Evolutionary conservation across 257 asterid species (phyloP).

Genomic region (Solanum etuberosum): DNA sequence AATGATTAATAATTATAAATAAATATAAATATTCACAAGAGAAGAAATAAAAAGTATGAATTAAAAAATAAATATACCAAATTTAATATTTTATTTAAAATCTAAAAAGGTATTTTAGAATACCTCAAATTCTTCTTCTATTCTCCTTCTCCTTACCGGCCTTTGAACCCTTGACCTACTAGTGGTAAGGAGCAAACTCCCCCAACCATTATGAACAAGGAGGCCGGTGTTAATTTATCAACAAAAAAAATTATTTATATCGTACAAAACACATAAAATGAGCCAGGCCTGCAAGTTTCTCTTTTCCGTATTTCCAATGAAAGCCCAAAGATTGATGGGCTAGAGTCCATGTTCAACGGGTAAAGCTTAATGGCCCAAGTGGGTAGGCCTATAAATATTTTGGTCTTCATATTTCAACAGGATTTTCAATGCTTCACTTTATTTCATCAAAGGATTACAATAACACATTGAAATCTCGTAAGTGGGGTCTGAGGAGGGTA

Average conservation of each 20-base stretch:
- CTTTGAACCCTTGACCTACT: background rate
- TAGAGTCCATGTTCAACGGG: background rate
- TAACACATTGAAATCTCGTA: too few relatives aligned
- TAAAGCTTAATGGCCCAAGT: background rate
- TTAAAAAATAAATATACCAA: too few relatives aligned
- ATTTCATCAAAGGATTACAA: background rate
- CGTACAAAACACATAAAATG: background rate
- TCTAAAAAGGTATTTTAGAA: background rate
- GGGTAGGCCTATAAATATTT: too few relatives aligned
- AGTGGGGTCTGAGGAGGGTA: background rate
- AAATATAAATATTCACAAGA: background rate
- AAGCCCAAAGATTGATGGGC: background rate
- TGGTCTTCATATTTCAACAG: background rate
- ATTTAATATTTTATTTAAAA: too few relatives aligned
- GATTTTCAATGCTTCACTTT: background rate
- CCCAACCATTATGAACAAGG: background rate
- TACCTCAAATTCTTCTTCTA: background rate
- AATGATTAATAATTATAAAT: background rate
- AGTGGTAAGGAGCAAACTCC: background rate
- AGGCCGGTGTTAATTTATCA: rapidly evolving
- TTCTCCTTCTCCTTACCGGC: background rate
- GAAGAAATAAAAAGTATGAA: background rate
- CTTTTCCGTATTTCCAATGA: background rate
- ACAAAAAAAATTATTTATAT: background rate
- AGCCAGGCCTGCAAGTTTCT: background rate